Conservation (phyloP, 2,329 filamentous ascomycete species). For the Colletotrichum lindemuthianum region DNA sequence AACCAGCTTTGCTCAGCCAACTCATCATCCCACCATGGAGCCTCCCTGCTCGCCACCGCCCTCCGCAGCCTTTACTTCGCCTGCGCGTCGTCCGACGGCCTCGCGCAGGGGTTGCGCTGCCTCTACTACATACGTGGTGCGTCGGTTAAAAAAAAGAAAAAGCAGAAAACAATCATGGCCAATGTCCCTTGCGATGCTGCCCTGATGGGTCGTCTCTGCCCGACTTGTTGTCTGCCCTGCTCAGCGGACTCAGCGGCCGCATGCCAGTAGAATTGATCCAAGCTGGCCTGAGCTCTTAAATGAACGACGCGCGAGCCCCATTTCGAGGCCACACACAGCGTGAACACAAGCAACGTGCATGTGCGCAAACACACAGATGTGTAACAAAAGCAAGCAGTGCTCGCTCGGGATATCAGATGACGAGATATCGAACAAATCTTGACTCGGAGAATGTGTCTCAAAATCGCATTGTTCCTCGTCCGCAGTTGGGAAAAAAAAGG, state of each 20-base stretch:
- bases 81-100: constrained; percentile 15
- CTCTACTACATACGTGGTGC: not conserved
- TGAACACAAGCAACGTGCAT: too few species aligned
- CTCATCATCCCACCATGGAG: constrained; percentile 18
- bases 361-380: not conserved
- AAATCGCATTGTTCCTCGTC: constrained; percentile 10
- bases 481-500: not conserved
- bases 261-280: constrained; percentile 21
- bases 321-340: not conserved
- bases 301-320: constrained; percentile 23
- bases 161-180: constrained; percentile 7
- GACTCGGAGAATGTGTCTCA: constrained; percentile 15
- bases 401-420: constrained; percentile 25
- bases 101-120: not conserved
- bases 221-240: constrained; percentile 25
- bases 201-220: constrained; percentile 15
- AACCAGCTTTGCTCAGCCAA: constrained; percentile 29
- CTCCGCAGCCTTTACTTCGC: constrained; percentile 14
- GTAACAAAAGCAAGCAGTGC: not conserved
- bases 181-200: constrained; percentile 10
- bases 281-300: constrained; percentile 5
- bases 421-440: constrained; percentile 23
- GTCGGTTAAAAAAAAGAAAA: not conserved
- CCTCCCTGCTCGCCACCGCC: constrained; percentile 12
- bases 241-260: constrained; percentile 21